These are phyloP conservation scores for Tephrocybe sp. DNA, from an alignment of 768 basidiomycete species.

Conservation along the genomic window DNA sequence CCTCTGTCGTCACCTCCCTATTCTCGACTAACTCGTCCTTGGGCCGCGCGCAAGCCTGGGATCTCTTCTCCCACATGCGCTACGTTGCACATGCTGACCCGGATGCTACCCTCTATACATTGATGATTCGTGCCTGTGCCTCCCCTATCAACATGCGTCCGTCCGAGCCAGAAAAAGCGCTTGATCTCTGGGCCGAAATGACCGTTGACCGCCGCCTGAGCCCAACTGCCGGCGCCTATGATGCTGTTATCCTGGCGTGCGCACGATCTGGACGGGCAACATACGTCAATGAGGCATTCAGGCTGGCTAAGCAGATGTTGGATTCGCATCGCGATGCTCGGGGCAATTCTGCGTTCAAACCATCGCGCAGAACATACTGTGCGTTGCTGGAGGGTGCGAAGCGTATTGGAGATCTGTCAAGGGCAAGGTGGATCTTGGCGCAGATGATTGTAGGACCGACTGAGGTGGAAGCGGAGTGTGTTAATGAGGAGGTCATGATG, in stretches of 20 bases:
- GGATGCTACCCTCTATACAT: constrained; percentile 66
- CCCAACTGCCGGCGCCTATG: constrained; percentile 73
- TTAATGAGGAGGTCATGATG: constrained; percentile 73
- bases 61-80: constrained; percentile 94
- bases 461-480: constrained; percentile 27
- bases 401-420: constrained; percentile 76
- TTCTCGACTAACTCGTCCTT: constrained; percentile 48
- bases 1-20: constrained; percentile 60
- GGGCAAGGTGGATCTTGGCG: constrained; percentile 88
- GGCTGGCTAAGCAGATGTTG: constrained; percentile 85
- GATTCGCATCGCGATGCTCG: constrained; percentile 70
- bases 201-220: constrained; percentile 62
- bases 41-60: constrained; percentile 83
- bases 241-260: constrained; percentile 81
- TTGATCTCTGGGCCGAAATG: constrained; percentile 95
- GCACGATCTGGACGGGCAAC: constrained; percentile 59
- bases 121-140: constrained; percentile 90
- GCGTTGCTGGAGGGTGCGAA: constrained; percentile 92
- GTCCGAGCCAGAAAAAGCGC: constrained; percentile 87
- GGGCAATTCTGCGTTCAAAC: constrained; percentile 54
- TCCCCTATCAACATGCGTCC: constrained; percentile 40
- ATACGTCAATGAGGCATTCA: constrained; percentile 81
- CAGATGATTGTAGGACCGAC: constrained; percentile 61
- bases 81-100: constrained; percentile 90
- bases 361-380: constrained; percentile 69